Base-by-base conservation (phyloP, 352 stramenopile species). In the Globisporangium parvum region DNA sequence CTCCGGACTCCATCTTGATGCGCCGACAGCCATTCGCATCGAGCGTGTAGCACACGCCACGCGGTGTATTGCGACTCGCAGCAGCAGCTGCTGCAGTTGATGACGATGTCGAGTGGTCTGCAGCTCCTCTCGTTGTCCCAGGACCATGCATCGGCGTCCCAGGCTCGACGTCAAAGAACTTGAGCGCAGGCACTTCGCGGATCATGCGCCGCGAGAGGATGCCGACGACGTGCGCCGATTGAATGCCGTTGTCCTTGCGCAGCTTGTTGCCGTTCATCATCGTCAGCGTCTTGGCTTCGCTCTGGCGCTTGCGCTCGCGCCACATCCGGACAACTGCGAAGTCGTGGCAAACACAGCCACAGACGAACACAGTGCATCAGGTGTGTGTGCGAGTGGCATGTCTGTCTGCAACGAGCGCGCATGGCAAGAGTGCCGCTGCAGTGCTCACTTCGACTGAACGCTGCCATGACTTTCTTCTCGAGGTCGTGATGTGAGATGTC, bases 201-300 rank as follows among this genome's bases (percentile, higher is more conserved):
- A 90, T 85, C 56, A 90, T 65, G n/a, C 78, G 70, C 10, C 75
- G 75, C 55, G 79, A 88, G 61, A 92, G 58, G 42, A 92, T 90
- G 20, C 77, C 79, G 10, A 87, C 77, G 33, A 92, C 74, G 59
- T 84, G 85, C 6, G 71, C 75, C 26, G 80, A 82, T 49, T 88
- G 69, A 1, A 78, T 73, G 31, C 68, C 62, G 20, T 87, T 56
- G 47, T 87, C 76, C 17, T 70, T 77, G 10, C 76, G 69, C 11
- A 85, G 35, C 45, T 88, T 88, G 42, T 66, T 69, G 11, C 71
- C 70, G 21, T 79, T 82, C 51, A 87, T 73, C 35, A 77, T 66
- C 21, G 50, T 86, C 2, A 87, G 53, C 21, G 74, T 75, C n/a
- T 59, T 62, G 11, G 68, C 70, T 44, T 89, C 74, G 15, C 65